These are phyloP conservation scores for Pseudogymnoascus sp. DNA, from an alignment of 2,329 filamentous ascomycete genomes.

Conservation along the genomic window DNA sequence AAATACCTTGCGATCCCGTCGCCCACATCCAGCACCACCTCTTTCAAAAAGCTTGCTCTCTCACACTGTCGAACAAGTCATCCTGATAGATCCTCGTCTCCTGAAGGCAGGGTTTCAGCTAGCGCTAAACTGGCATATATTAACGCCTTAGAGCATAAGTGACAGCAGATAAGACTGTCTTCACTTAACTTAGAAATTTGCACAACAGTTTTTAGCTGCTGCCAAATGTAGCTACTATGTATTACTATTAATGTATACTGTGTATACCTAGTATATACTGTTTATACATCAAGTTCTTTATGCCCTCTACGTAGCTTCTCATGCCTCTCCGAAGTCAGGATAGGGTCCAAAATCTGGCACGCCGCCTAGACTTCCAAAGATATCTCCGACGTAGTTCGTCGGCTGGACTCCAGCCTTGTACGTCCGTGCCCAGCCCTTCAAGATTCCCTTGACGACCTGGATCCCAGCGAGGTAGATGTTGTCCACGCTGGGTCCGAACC, in stretches of 20 bases:
- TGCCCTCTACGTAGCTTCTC: neutral
- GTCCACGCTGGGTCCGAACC: conserved; percentile 53
- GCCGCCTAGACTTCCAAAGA: conserved; percentile 62
- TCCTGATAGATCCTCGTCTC: too few species aligned
- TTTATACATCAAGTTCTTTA: neutral
- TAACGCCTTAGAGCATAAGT: neutral
- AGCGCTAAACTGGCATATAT: neutral
- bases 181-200: neutral
- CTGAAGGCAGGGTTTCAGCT: too few species aligned
- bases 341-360: conserved; percentile 55
- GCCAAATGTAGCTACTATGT: neutral
- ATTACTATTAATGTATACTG: neutral
- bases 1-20: neutral
- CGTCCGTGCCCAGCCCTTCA: conserved; percentile 51
- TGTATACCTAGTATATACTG: neutral
- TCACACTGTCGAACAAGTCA: too few species aligned
- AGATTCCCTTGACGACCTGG: conserved; percentile 56
- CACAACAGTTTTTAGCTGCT: neutral
- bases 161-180: neutral
- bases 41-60: too few species aligned
- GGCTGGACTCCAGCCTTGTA: conserved; percentile 52
- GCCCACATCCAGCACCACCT: too few species aligned
- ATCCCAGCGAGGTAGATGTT: conserved; percentile 63
- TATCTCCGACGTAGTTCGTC: conserved; percentile 62
- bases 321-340: neutral